phyloP scores from a whole-genome alignment of 306 rosid genomes.

The Pachyrhizus erosus region DNA sequence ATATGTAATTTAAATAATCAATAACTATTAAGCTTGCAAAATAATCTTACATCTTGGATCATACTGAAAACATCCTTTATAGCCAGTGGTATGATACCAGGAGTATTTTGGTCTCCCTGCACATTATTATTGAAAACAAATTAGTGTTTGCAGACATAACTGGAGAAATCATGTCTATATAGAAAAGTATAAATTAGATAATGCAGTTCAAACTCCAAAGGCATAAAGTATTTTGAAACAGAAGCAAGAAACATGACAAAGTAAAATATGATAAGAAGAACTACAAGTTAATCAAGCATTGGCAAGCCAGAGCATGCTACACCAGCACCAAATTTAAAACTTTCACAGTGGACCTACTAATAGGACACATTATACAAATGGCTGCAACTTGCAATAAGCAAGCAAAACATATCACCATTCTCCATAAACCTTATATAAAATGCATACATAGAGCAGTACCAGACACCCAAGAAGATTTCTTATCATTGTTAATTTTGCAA shows the following conservation, averaged over 20 bases:
- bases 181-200: background rate
- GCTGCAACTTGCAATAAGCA: slow-evolving; percentile 17
- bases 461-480: slow-evolving; percentile 26
- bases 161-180: background rate
- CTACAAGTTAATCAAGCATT: slow-evolving; percentile 3
- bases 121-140: slow-evolving; percentile 35
- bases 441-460: slow-evolving; percentile 26
- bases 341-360: background rate
- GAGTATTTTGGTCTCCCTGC: slow-evolving; percentile 96
- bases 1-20: slow-evolving; percentile 17
- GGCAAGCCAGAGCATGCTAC: slow-evolving; percentile 1
- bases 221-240: background rate
- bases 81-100: slow-evolving; percentile 95
- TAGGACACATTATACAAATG: background rate
- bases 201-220: slow-evolving; percentile 22
- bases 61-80: slow-evolving; percentile 98
- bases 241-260: slow-evolving; percentile 1
- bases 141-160: slow-evolving; percentile 23
- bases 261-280: background rate
- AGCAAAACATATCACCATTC: background rate
- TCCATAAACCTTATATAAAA: slow-evolving; percentile 4
- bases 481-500: background rate
- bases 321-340: background rate
- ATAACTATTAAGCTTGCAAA: slow-evolving; percentile 26
- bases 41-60: slow-evolving; percentile 90